Evolutionary conservation across 2,329 filamentous ascomycete genomes (phyloP), one percentile per base, ranked within the genome.

Genomic region (Torrubiella hemipterigena): DNA sequence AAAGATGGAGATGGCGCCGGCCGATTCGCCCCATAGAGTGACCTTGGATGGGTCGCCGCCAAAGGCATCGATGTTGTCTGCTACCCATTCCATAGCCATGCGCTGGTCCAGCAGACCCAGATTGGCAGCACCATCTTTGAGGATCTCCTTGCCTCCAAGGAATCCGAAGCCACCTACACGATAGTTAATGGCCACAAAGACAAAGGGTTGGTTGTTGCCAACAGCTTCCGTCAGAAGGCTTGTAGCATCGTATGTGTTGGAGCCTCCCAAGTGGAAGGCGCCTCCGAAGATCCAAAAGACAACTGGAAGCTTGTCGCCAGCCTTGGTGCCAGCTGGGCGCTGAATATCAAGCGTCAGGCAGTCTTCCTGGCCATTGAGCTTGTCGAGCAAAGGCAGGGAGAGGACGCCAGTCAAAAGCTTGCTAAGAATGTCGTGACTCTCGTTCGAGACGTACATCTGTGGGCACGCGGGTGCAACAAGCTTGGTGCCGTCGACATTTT

Each of bases 121-220:
- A 38, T 80, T 81, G 2, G 66, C 47, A 4, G 65, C 58, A 0
- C 70, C 71, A 36, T 73, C 69, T 4, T 55, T 55, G 4, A 67
- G 49, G 17, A 77, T 55, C 42, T 77, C 69, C 29, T 59, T 60
- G 1, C 72, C 72, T 0, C 65, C 59, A 38, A 78, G 40, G 47
- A 77, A 79, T 0, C 74, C 76, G 40, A 77, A 78, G 0, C 64
- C 70, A n/a, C 66, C 67, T 2, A 76, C 53, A 1, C 73, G 69
- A 50, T 81, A 80, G 46, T 78, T 79, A 38, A 79, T 67, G 0
- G 67, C 62, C 1, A 81, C 75, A 29, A 72, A 73, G 23, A 82
- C 55, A 31, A 81, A 63, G 0, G 71, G 68, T 45, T 76, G 69
- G 18, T 59, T 60, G 24, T 65, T 42, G 7, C 46, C 34, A 33